These are phyloP conservation scores for Nakazawaea wickerhamii DNA, from an alignment of 805 yeast species.

Conservation along the genomic window DNA sequence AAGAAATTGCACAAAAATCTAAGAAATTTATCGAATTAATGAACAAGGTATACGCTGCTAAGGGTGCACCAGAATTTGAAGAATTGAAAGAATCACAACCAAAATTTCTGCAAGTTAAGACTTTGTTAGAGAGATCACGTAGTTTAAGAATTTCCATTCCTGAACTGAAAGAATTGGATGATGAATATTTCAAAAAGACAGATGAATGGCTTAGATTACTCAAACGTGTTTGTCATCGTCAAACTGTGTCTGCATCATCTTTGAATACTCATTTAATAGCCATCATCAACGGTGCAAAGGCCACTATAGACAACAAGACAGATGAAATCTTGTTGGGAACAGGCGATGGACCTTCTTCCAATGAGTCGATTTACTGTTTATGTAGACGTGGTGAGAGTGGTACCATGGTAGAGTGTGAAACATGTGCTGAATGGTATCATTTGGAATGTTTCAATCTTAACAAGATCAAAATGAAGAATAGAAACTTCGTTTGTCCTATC, in stretches of 20 bases:
- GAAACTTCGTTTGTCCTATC: constrained; percentile 47
- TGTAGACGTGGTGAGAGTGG: constrained; percentile 59
- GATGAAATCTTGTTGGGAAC: constrained; percentile 17
- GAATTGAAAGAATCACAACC: constrained; percentile 2
- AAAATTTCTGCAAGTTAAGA: constrained; percentile 5
- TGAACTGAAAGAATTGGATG: constrained; percentile 3
- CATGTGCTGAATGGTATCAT: constrained; percentile 71
- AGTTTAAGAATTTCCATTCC: constrained; percentile 1
- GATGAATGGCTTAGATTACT: constrained; percentile 34
- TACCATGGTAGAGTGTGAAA: constrained; percentile 66
- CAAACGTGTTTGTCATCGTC: constrained; percentile 29
- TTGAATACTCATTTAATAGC: constrained; percentile 24
- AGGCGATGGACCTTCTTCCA: constrained; percentile 17
- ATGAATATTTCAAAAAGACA: constrained; percentile 18
- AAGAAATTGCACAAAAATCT: constrained; percentile 16
- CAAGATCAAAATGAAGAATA: constrained; percentile 19
- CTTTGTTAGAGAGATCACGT: constrained; percentile 4
- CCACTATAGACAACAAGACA: constrained; percentile 17
- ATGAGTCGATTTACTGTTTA: constrained; percentile 39
- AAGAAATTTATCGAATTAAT: constrained; percentile 19
- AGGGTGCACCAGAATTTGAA: background rate
- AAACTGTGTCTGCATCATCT: constrained; percentile 26
- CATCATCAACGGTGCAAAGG: constrained; percentile 16
- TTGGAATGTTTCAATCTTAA: constrained; percentile 44
- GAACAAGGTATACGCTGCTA: constrained; percentile 17